Conservation (phyloP, 2,329 filamentous ascomycete species). For the Leptographium radiaticola region DNA sequence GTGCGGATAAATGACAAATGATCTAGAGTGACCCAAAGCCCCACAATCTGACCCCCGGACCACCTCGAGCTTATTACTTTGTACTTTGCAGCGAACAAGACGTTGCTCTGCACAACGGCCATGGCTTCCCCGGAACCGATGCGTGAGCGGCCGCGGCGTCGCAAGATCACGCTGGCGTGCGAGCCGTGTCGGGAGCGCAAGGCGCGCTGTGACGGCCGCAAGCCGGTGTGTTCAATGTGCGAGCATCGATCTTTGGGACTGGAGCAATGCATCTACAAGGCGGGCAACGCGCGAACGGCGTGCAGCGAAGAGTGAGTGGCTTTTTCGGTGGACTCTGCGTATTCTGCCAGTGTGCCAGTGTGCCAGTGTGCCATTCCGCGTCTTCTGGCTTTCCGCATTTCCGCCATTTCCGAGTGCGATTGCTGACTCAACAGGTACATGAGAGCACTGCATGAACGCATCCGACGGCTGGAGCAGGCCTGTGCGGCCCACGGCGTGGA, state of each 20-base stretch:
- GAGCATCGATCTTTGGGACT: constrained; percentile 15
- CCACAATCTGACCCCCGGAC: too few relatives aligned
- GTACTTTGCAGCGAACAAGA: too few relatives aligned
- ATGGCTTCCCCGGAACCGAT: background rate
- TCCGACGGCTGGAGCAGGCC: constrained; percentile 6
- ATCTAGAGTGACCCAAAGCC: too few relatives aligned
- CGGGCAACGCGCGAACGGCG: constrained; percentile 4
- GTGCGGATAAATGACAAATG: too few relatives aligned
- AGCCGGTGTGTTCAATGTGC: constrained; percentile 30
- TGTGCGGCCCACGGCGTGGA: constrained; percentile 4
- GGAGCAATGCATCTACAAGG: constrained; percentile 8
- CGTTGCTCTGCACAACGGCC: too few relatives aligned
- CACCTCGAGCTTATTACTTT: too few relatives aligned
- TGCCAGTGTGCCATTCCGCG: background rate
- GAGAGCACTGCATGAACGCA: constrained; percentile 8
- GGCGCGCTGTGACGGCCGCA: constrained; percentile 27
- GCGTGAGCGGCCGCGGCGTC: constrained; percentile 6
- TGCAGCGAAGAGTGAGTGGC: constrained; percentile 6
- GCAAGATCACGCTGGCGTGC: constrained; percentile 24
- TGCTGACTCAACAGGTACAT: constrained; percentile 3
- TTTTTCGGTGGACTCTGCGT: too few relatives aligned
- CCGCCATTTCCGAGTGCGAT: background rate
- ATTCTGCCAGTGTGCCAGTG: too few relatives aligned
- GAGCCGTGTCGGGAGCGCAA: constrained; percentile 28
- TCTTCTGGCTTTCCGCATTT: background rate